Percentiles rank a stretch among this genome's conserved stretches.
Conservation (phyloP, 2,329 filamentous ascomycete species). For the Penicillium occitanis region DNA sequence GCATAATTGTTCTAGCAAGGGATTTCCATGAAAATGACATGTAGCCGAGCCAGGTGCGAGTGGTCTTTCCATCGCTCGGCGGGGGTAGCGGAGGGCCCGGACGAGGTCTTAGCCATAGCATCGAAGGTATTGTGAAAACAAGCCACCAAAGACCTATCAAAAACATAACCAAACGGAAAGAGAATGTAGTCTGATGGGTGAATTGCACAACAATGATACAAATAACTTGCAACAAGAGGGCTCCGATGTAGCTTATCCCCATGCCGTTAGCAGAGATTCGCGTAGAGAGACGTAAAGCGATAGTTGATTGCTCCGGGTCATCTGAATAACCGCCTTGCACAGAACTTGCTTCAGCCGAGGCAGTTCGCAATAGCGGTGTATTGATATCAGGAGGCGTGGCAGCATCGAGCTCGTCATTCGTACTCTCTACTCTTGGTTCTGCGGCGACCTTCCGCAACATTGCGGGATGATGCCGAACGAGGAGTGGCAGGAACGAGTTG, state of each 20-base stretch:
- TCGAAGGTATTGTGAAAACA: conserved; percentile 82
- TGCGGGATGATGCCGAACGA: conserved; percentile 79
- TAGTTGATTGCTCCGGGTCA: conserved; percentile 42
- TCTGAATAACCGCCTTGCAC: conserved; percentile 13
- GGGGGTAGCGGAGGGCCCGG: conserved; percentile 76
- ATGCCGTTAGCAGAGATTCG: conserved; percentile 90
- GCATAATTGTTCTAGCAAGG: conserved; percentile 73
- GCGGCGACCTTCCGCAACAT: conserved; percentile 36
- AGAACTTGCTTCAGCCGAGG: conserved; percentile 12
- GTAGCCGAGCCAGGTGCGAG: conserved; percentile 66
- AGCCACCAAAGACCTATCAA: conserved; percentile 92
- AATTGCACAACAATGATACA: conserved; percentile 74
- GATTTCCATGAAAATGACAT: conserved; percentile 82
- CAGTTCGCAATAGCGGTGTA: conserved; percentile 30
- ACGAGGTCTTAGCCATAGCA: conserved; percentile 80
- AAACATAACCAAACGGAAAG: conserved; percentile 82
- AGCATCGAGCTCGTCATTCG: conserved; percentile 21
- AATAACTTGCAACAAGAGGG: conserved; percentile 77
- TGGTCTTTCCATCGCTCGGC: conserved; percentile 35
- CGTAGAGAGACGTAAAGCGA: conserved; percentile 77
- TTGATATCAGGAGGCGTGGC: conserved; percentile 26
- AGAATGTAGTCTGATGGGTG: conserved; percentile 76
- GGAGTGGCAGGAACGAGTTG: conserved; percentile 88
- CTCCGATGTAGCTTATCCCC: conserved; percentile 88
- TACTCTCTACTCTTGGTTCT: conserved; percentile 3